Percentiles rank a stretch among this genome's conserved stretches.
Evolutionary conservation across 2,329 filamentous ascomycete species (phyloP).

Genomic region (Penicillium sp.): DNA sequence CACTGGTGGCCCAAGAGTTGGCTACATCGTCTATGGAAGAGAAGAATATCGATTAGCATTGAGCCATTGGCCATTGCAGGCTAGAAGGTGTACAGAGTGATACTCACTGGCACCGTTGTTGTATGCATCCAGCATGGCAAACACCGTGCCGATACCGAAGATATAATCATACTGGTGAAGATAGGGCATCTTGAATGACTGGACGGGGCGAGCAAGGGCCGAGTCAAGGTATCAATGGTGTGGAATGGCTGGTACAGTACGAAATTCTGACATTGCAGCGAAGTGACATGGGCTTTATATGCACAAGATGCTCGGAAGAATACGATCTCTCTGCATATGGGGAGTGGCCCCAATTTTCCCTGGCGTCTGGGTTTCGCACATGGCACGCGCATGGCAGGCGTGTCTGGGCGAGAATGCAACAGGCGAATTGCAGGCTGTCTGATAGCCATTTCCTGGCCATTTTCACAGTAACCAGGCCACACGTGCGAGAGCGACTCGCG

Average conservation of each 20-base stretch:
- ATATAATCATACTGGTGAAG: conserved; percentile 71
- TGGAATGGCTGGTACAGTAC: conserved; percentile 4
- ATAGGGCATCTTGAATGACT: conserved; percentile 55
- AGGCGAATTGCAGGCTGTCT: conserved; percentile 3
- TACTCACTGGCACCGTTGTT: conserved; percentile 79
- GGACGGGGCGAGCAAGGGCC: conserved; percentile 17
- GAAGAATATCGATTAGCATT: background rate
- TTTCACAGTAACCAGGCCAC: conserved; percentile 10
- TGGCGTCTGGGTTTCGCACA: background rate
- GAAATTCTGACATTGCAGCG: background rate
- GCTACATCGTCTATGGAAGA: conserved; percentile 70
- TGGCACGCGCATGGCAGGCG: conserved; percentile 2
- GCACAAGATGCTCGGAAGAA: background rate
- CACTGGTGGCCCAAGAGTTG: conserved; percentile 81
- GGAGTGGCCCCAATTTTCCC: background rate
- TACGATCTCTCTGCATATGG: background rate
- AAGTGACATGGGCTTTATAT: conserved; percentile 12
- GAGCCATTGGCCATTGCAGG: too few species aligned
- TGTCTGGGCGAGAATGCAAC: conserved; percentile 2
- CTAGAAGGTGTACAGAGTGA: background rate
- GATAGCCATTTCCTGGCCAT: conserved; percentile 2
- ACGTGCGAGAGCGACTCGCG: conserved; percentile 32
- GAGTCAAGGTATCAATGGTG: conserved; percentile 12
- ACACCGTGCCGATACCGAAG: conserved; percentile 76
- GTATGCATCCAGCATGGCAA: conserved; percentile 77